Percentiles rank a stretch among this genome's conserved stretches.
Conservation (phyloP, 2,329 filamentous ascomycete genomes). For the Alternaria arbusti region DNA sequence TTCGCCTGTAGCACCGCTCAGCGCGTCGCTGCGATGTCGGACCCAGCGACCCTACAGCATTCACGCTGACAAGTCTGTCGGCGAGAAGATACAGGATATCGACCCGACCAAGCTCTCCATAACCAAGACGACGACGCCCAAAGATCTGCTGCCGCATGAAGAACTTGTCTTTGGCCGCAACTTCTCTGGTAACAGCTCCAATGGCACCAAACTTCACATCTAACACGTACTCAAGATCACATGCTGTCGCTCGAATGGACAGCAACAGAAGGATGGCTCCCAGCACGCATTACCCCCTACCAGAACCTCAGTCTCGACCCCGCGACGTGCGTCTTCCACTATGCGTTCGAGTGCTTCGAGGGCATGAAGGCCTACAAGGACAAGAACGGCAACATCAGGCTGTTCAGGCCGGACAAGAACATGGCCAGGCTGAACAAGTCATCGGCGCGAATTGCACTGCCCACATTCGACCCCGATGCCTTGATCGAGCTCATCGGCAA, state of each 20-base stretch:
- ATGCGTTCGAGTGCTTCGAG: constrained; percentile 97
- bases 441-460: constrained; percentile 87
- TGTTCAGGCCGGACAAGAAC: constrained; percentile 96
- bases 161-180: constrained; percentile 87
- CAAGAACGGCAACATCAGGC: constrained; percentile 74
- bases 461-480: constrained; percentile 76
- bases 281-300: constrained; percentile 86
- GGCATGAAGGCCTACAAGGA: constrained; percentile 99
- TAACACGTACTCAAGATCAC: constrained; percentile 70
- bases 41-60: constrained; percentile 56
- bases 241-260: constrained; percentile 98
- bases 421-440: constrained; percentile 95
- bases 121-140: constrained; percentile 76
- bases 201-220: constrained; percentile 9
- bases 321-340: constrained; percentile 96
- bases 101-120: constrained; percentile 79
- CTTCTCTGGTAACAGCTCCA: constrained; percentile 74
- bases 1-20: constrained; percentile 42
- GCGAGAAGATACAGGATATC: constrained; percentile 68
- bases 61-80: constrained; percentile 54
- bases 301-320: constrained; percentile 97
- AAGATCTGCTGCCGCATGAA: constrained; percentile 73
- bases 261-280: constrained; percentile 79
- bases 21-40: constrained; percentile 54
- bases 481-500: constrained; percentile 82